Evolutionary conservation across 2,329 filamentous ascomycete species (phyloP).

Genomic region (Aspergillus latus): DNA sequence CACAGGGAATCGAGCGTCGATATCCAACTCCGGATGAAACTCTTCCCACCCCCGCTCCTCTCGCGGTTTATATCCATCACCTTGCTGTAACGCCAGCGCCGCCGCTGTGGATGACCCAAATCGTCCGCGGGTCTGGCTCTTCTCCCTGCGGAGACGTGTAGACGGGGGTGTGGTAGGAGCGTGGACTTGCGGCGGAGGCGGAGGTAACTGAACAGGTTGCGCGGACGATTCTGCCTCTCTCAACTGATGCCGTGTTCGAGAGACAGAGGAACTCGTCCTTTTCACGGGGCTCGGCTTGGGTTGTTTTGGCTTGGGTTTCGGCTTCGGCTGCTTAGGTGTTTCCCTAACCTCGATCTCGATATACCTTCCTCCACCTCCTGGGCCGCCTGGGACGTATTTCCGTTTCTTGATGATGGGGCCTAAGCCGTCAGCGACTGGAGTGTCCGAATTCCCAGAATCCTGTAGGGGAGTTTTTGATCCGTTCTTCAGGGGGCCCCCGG

Average conservation of each 20-base stretch:
- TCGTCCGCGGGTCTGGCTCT: slow-evolving; percentile 57
- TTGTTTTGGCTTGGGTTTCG: slow-evolving; percentile 34
- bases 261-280: slow-evolving; percentile 48
- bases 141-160: slow-evolving; percentile 43
- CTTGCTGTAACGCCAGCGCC: slow-evolving; percentile 83
- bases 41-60: slow-evolving; percentile 98
- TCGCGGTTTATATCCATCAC: slow-evolving; percentile 93
- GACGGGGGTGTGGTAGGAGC: slow-evolving; percentile 40
- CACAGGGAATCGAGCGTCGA: slow-evolving; percentile 74
- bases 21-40: slow-evolving; percentile 92
- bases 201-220: slow-evolving; percentile 25
- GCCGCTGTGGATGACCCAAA: slow-evolving; percentile 83
- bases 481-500: slow-evolving; percentile 29
- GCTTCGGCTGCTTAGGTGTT: slow-evolving; percentile 35
- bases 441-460: slow-evolving; percentile 29
- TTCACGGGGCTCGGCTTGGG: slow-evolving; percentile 40
- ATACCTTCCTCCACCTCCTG: slow-evolving; percentile 81
- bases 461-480: slow-evolving; percentile 35
- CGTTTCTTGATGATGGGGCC: slow-evolving; percentile 70
- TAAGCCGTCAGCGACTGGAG: slow-evolving; percentile 52
- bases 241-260: slow-evolving; percentile 53
- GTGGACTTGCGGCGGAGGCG: slow-evolving; percentile 26
- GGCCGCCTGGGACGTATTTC: slow-evolving; percentile 81
- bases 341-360: slow-evolving; percentile 69
- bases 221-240: slow-evolving; percentile 22